Base-by-base conservation (phyloP, 345 rosid genomes). In the Brassica cretica region DNA sequence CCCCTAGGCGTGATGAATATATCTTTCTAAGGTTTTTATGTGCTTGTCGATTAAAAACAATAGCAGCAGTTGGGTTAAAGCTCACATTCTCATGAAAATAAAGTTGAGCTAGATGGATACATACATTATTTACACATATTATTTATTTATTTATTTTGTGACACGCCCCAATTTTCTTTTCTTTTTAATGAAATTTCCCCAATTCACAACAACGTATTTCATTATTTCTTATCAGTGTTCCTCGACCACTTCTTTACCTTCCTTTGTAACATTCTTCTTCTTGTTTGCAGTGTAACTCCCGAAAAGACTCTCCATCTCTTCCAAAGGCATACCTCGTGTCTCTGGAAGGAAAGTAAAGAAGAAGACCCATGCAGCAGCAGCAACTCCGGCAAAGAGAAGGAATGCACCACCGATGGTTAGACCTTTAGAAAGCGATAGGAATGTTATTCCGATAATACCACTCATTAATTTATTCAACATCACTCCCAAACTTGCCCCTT, bases 391-490 rank as follows among this genome's bases (percentile, higher is more conserved):
- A 0, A 92, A 84, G 61, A 86, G 51, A 29, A 87, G 81, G 73
- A 92, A 88, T 46, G 84, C 81, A 19, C 89, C 93, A 6, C 86
- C 93, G 49, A 89, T 85, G 6, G 84, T 84, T 0, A 92, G 66
- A 51, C 81, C 84, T 19, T 70, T 56, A 0, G 87, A 82, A 1
- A 87, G 68, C 68, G 85, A 76, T 59, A 89, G 24, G 64, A 90
- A 87, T 6, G 93, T 83, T 92, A 90, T 90, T 4, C 95, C 84
- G 18, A 87, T 81, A 37, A 81, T 85, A 49, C 92, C 91, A 15
- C 97, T 90, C 70, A 88, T 86, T 51, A 87, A 29, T 83, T 89
- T 79, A 78, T 88, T 90, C 72, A 88, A 88, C 35, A 90, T 86
- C 30, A 88, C 86, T 33, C 87, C 91, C 74, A 90, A 66, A 61